These are phyloP conservation scores for Malus hybrid DNA, from an alignment of 331 rosid species.

Conservation along the genomic window DNA sequence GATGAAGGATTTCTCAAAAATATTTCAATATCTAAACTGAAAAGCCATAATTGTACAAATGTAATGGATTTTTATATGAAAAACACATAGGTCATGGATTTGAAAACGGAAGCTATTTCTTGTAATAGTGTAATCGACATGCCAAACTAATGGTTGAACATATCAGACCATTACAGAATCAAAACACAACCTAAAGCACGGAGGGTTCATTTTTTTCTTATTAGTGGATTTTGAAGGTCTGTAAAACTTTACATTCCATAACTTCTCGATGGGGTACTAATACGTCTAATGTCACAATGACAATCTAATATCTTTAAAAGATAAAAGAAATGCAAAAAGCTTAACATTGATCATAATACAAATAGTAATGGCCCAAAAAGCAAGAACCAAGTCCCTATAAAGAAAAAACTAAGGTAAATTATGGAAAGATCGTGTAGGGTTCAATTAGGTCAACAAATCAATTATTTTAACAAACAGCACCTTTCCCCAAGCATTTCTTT, in stretches of 20 bases:
- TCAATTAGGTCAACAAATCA: not conserved
- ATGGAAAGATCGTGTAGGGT: not conserved
- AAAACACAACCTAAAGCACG: not conserved
- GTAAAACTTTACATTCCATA: not conserved
- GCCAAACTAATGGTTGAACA: not conserved
- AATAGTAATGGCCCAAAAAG: not conserved
- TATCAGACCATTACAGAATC: not conserved
- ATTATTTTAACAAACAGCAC: slow-evolving; percentile 23
- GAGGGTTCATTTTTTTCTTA: not conserved
- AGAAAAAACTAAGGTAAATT: not conserved
- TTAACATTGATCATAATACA: not conserved
- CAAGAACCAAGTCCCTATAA: not conserved
- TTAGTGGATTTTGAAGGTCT: not conserved
- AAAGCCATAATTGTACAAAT: not conserved
- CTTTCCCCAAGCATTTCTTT: slow-evolving; percentile 95
- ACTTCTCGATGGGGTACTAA: not conserved
- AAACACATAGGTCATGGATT: not conserved
- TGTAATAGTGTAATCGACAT: not conserved
- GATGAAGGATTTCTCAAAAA: no score
- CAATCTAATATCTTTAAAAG: not conserved
- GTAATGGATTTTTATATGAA: not conserved
- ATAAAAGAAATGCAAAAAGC: not conserved
- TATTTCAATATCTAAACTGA: not conserved
- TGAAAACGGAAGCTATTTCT: not conserved
- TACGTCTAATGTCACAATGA: not conserved